Evolutionary conservation across 176 grass and related monocot genomes (phyloP).

Genomic region (Zea luxurians): DNA sequence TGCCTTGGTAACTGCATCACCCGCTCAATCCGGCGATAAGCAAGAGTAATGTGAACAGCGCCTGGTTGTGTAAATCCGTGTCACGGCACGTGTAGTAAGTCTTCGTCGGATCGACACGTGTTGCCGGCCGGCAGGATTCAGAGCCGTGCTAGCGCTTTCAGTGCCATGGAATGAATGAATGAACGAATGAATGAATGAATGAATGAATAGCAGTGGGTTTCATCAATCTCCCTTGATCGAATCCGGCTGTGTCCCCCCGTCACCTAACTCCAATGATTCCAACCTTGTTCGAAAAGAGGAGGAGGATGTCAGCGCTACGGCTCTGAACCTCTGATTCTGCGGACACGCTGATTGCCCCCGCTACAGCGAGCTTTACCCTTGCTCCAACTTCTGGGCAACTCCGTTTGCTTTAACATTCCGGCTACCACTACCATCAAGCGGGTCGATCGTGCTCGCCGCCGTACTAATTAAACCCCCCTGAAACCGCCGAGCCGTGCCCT

Average conservation of each 20-base stretch:
- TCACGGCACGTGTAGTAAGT: not conserved
- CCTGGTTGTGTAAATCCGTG: not conserved
- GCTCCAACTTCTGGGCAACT: not conserved
- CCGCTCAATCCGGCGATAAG: not conserved
- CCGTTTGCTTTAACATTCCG: constrained; percentile 20
- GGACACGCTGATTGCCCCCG: not conserved
- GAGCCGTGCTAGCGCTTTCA: not conserved
- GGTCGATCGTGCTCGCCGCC: not conserved
- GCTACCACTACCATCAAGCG: not conserved
- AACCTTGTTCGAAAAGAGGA: no score
- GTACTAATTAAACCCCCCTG: constrained; percentile 24
- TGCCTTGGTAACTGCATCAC: not conserved
- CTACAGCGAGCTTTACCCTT: constrained; percentile 21
- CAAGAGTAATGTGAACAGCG: not conserved
- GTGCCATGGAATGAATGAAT: constrained; percentile 26
- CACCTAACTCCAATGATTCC: constrained; percentile 37
- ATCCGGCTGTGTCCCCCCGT: not conserved
- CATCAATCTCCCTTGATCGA: constrained; percentile 20
- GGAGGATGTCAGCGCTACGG: not conserved
- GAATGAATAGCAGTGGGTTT: not conserved
- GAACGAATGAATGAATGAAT: constrained; percentile 3
- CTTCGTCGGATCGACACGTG: not conserved
- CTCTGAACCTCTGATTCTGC: not conserved
- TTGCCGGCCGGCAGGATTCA: not conserved
- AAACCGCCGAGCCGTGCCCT: constrained; percentile 2